phyloP scores from a whole-genome alignment of 768 basidiomycete species.

The Termitomyces sp. region DNA sequence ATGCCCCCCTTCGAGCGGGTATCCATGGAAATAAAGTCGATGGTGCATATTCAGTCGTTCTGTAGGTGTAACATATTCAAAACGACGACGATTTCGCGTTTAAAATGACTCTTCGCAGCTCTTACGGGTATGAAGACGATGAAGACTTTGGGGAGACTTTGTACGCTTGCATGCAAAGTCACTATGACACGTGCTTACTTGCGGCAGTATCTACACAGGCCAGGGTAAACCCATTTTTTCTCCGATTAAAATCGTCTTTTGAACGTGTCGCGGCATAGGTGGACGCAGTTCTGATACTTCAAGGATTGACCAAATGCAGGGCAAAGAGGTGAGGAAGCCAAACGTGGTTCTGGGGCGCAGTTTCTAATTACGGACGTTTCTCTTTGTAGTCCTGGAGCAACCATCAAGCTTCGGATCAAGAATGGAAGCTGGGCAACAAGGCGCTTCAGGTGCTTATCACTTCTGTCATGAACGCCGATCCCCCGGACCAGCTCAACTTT shows the following conservation, averaged over 20 bases:
- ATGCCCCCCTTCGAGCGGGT: constrained; percentile 27
- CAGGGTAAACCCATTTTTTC: constrained; percentile 8
- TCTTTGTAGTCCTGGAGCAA: constrained; percentile 20
- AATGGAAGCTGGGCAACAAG: constrained; percentile 16
- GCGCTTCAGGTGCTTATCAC: constrained; percentile 12
- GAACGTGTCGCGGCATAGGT: constrained; percentile 4
- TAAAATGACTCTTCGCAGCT: constrained; percentile 8
- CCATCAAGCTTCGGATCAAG: constrained; percentile 25
- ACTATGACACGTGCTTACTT: background rate
- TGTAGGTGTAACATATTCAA: constrained; percentile 13
- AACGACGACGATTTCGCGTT: background rate
- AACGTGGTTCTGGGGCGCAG: background rate
- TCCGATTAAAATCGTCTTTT: background rate
- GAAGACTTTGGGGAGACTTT: constrained; percentile 29
- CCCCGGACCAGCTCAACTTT: background rate
- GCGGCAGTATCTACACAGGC: constrained; percentile 15
- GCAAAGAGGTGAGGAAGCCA: constrained; percentile 11
- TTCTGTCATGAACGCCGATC: background rate
- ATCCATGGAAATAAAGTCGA: constrained; percentile 27
- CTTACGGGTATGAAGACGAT: constrained; percentile 37
- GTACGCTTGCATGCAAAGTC: constrained; percentile 25
- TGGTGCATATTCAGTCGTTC: constrained; percentile 34
- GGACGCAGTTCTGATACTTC: constrained; percentile 10
- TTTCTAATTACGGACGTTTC: background rate
- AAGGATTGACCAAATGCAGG: constrained; percentile 7